Base-by-base conservation (phyloP, 1,139 yeast genomes). In the Wickerhamiella infanticola region DNA sequence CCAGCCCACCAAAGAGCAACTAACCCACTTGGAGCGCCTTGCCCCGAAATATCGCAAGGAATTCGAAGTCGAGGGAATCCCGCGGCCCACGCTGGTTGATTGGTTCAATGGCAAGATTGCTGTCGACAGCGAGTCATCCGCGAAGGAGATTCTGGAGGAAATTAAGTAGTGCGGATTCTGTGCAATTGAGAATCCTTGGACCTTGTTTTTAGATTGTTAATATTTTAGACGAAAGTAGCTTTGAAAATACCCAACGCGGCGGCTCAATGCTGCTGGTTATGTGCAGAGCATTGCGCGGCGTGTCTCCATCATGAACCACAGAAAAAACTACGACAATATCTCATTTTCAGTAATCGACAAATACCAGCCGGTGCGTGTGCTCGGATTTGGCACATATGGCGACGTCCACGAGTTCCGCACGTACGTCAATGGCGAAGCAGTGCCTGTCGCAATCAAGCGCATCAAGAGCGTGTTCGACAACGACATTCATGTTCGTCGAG, bases 361-460 rank as follows among this genome's bases (percentile, higher is more conserved):
- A 42, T 86, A 84, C 62, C 67, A 70, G 45, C 69, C 84, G 4
- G 63, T 72, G 26, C 65, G 68, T 41, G 67, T 79, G 0, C 67
- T 86, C 41, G 96, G 96, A 0, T 77, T 77, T 55, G 97, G 97
- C 1, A 81, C 95, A 0, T 86, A 85, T 59, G 96, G 97, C 1
- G 77, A 80, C 0, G 97, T 86, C 6, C 82, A 93, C 55, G 74
- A 82, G 3, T 93, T 90, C 0, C 57, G 72, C 18, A 11, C 37
- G 26, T 26, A 29, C 88, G 81, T 55, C 59, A 68, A 38, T 55
- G 51, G 40, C 40, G 48, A 35, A 44, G 48, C 35, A 47, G 56
- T 38, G 4, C 50, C 51, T 8, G 57, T 77, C 58, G 96, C 96
- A 6, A 80, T 86, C 45, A 88, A 88, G 60, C 82, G 81, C 58